Percentiles rank a stretch among this genome's conserved stretches.
phyloP scores from a whole-genome alignment of 352 stramenopile genomes.

The Blastocystis sp. region DNA sequence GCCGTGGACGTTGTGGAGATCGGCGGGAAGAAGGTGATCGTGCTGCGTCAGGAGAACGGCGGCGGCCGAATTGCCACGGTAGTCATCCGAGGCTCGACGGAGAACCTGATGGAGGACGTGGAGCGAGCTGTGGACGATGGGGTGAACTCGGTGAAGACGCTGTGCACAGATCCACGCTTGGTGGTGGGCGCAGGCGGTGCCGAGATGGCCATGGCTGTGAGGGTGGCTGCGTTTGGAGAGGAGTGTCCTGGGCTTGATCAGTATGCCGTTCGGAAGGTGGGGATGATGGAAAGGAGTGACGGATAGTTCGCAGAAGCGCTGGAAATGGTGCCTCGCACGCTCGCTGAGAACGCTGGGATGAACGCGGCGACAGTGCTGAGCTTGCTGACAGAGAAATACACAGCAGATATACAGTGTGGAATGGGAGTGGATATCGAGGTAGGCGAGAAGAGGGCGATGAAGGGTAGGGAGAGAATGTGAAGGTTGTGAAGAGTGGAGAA shows the following conservation, averaged over 20 bases:
- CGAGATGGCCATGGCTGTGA: slow-evolving; percentile 88
- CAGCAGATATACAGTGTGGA: slow-evolving; percentile 75
- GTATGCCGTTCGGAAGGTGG: slow-evolving; percentile 91
- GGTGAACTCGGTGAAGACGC: slow-evolving; percentile 88
- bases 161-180: slow-evolving; percentile 86
- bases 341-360: slow-evolving; percentile 93
- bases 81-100: slow-evolving; percentile 80
- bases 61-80: slow-evolving; percentile 92
- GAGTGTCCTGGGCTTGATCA: slow-evolving; percentile 92
- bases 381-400: slow-evolving; percentile 85
- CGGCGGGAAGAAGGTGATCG: slow-evolving; percentile 85
- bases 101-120: slow-evolving; percentile 93
- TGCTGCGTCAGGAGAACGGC: slow-evolving; percentile 83
- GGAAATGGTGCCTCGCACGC: slow-evolving; percentile 89
- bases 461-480: slow-evolving; percentile 78
- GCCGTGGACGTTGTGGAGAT: slow-evolving; percentile 86
- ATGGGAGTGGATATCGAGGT: slow-evolving; percentile 87
- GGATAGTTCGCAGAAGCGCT: slow-evolving; percentile 86
- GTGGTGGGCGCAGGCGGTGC: slow-evolving; percentile 85
- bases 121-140: slow-evolving; percentile 94
- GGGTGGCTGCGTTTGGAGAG: slow-evolving; percentile 86
- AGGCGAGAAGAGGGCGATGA: slow-evolving; percentile 83
- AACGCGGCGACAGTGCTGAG: slow-evolving; percentile 84
- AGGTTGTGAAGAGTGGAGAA: slow-evolving; percentile 84
- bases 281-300: neutral